Percentiles rank a stretch among this genome's conserved stretches.
These are phyloP conservation scores for Ogataea polymorpha DNA, from an alignment of 805 yeast species.

Conservation along the genomic window DNA sequence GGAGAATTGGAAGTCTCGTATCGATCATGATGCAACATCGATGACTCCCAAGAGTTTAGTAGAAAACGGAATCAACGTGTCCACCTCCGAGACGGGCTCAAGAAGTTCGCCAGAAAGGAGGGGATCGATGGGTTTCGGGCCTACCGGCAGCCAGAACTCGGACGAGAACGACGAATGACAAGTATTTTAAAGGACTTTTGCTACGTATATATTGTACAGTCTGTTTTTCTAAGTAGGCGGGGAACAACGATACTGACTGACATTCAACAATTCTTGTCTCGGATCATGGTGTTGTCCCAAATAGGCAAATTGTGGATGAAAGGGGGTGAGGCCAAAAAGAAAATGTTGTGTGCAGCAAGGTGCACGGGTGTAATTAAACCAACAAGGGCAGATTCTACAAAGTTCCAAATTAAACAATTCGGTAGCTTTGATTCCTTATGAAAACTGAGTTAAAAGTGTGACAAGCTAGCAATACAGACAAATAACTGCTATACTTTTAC, in stretches of 20 bases:
- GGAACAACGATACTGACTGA: neutral
- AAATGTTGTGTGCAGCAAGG: neutral
- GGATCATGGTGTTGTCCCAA: neutral
- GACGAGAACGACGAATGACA: slow-evolving; percentile 11
- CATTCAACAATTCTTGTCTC: too few species aligned
- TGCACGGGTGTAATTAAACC: slow-evolving; percentile 5
- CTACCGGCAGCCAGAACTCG: slow-evolving; percentile 12
- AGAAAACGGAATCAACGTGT: slow-evolving; percentile 1
- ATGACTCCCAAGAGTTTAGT: slow-evolving; percentile 6
- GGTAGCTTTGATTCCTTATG: slow-evolving; percentile 8
- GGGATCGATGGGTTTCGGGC: slow-evolving; percentile 6
- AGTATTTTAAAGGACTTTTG: neutral
- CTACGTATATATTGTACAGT: neutral
- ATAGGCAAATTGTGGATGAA: slow-evolving; percentile 5
- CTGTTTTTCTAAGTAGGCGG: neutral
- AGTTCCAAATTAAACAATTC: slow-evolving; percentile 5
- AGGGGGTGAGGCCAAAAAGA: neutral
- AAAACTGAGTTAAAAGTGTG: slow-evolving; percentile 8
- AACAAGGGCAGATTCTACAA: slow-evolving; percentile 3
- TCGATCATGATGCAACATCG: slow-evolving; percentile 4
- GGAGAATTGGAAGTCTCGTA: slow-evolving; percentile 5
- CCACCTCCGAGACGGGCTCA: slow-evolving; percentile 15
- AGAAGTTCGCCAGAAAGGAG: slow-evolving; percentile 12
- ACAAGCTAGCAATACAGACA: slow-evolving; percentile 1
- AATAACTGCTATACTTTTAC: neutral